Evolutionary conservation across 768 basidiomycete genomes (phyloP).

Genomic region (Leccinellum rugosiceps): DNA sequence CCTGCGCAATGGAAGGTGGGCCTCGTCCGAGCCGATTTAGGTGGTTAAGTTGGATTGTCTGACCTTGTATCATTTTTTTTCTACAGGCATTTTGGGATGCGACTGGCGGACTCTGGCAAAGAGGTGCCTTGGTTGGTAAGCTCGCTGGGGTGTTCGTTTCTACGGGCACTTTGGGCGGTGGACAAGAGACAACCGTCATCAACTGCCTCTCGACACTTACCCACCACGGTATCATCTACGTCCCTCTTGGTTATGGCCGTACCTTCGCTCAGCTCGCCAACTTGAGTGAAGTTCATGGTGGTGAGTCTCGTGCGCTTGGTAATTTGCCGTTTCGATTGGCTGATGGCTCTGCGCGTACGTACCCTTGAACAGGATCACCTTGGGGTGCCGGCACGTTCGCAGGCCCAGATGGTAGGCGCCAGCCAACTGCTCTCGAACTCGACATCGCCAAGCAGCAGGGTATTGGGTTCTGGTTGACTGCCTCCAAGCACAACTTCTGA

Average conservation of each 20-base stretch:
- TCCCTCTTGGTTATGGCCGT: constrained; percentile 65
- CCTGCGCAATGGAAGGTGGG: constrained; percentile 61
- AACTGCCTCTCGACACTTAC: constrained; percentile 53
- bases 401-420: constrained; percentile 43
- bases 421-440: constrained; percentile 49
- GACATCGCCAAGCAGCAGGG: constrained; percentile 54
- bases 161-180: constrained; percentile 68
- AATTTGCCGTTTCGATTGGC: background rate
- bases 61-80: background rate
- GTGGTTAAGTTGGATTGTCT: background rate
- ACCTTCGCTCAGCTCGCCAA: constrained; percentile 42
- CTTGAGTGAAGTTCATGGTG: constrained; percentile 53
- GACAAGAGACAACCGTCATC: constrained; percentile 63
- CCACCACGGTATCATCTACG: constrained; percentile 71
- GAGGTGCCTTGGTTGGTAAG: constrained; percentile 66
- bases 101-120: constrained; percentile 64
- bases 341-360: background rate
- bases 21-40: background rate
- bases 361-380: constrained; percentile 52
- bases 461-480: constrained; percentile 45
- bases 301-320: constrained; percentile 32
- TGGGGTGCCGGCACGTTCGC: constrained; percentile 75
- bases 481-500: constrained; percentile 38
- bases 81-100: constrained; percentile 70
- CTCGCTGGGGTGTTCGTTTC: constrained; percentile 75